A percentile compares a stretch with the other conserved stretches of the same genome.
Evolutionary conservation across 1,284 basidiomycete genomes (phyloP).

Genomic region (Xerocomus minutiporus): DNA sequence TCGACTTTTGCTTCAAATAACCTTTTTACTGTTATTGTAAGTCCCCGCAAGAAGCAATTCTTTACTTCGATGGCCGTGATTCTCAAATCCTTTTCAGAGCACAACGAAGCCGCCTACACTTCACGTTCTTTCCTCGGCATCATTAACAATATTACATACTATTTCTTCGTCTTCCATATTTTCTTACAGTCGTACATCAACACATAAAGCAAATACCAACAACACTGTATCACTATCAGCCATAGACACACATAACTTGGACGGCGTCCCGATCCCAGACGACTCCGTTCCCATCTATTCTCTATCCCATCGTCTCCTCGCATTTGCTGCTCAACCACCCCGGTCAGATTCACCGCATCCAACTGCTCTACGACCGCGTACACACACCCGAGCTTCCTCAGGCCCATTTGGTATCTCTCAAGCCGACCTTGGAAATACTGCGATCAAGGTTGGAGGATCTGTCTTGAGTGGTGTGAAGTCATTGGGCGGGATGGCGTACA

Average conservation of each 20-base stretch:
- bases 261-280: slow-evolving; percentile 12
- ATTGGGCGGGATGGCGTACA: slow-evolving; percentile 59
- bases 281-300: slow-evolving; percentile 50
- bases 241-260: slow-evolving; percentile 32
- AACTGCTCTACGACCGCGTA: slow-evolving; percentile 20
- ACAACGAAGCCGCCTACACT: slow-evolving; percentile 53
- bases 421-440: slow-evolving; percentile 48
- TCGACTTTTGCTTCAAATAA: slow-evolving; percentile 47
- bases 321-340: slow-evolving; percentile 49
- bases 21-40: slow-evolving; percentile 55
- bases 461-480: slow-evolving; percentile 61
- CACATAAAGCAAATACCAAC: slow-evolving; percentile 32
- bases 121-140: slow-evolving; percentile 50
- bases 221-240: slow-evolving; percentile 31
- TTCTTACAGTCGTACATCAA: slow-evolving; percentile 23
- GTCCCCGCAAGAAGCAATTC: slow-evolving; percentile 24
- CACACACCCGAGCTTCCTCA: slow-evolving; percentile 19
- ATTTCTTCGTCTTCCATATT: too few relatives aligned
- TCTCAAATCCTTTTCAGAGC: slow-evolving; percentile 36
- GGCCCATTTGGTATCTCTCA: slow-evolving; percentile 34
- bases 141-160: too few relatives aligned
- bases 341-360: slow-evolving; percentile 24
- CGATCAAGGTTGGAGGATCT: slow-evolving; percentile 55
- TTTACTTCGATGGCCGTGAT: background rate
- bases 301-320: slow-evolving; percentile 59